phyloP scores from a whole-genome alignment of 148 eudicot genomes.

The Rhododendron vialii region DNA sequence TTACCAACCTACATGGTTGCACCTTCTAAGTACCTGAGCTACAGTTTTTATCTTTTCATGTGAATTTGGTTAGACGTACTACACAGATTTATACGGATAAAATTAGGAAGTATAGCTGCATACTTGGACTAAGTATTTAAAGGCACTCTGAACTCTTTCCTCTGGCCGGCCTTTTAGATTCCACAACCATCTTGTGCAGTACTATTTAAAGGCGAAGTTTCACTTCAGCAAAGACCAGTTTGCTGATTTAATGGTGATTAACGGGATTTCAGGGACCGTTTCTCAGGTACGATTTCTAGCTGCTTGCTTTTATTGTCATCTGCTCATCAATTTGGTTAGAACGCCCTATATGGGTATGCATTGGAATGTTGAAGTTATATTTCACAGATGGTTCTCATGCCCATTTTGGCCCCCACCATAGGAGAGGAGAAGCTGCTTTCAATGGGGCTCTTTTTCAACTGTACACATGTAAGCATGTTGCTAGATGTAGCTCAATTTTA shows the following conservation, averaged over 20 bases:
- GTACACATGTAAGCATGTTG: conserved; percentile 43
- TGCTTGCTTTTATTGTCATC: background rate
- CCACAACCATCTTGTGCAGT: conserved; percentile 38
- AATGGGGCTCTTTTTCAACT: conserved; percentile 51
- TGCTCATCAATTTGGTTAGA: background rate
- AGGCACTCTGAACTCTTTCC: background rate
- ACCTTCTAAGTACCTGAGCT: background rate
- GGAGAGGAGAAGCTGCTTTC: conserved; percentile 70
- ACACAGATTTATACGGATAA: background rate
- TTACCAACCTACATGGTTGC: background rate
- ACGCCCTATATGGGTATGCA: background rate
- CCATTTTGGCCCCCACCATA: conserved; percentile 52
- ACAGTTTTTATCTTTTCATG: background rate
- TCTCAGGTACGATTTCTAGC: conserved; percentile 51
- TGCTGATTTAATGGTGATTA: conserved; percentile 72
- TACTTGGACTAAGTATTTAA: background rate
- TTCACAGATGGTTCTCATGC: conserved; percentile 77
- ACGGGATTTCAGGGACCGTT: conserved; percentile 53
- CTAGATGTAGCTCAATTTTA: background rate
- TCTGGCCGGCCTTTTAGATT: background rate
- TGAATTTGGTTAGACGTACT: background rate
- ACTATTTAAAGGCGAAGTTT: conserved; percentile 72
- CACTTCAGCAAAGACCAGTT: conserved; percentile 80
- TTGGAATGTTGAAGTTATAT: background rate
- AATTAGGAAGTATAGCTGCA: background rate